phyloP scores from a whole-genome alignment of 768 basidiomycete genomes.

The Multifurca ochricompacta region DNA sequence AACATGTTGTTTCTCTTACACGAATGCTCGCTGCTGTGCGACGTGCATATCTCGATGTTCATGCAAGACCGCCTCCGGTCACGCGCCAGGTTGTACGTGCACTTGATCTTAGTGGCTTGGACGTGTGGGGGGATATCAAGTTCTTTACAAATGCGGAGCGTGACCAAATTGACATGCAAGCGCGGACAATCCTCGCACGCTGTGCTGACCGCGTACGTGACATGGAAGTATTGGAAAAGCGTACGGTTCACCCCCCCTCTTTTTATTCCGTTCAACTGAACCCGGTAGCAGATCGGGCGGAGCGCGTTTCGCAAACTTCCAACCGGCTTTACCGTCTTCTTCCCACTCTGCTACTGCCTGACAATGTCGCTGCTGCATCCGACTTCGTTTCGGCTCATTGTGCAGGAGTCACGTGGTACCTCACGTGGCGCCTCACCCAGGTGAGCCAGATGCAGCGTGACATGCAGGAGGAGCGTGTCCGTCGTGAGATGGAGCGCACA shows the following conservation, averaged over 20 bases:
- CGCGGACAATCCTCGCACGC: constrained; percentile 73
- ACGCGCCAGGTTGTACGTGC: constrained; percentile 43
- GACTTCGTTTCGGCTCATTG: constrained; percentile 84
- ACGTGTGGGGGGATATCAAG: constrained; percentile 56
- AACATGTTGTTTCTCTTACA: constrained; percentile 61
- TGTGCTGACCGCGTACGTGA: constrained; percentile 83
- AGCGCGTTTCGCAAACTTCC: constrained; percentile 53
- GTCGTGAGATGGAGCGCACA: constrained; percentile 78
- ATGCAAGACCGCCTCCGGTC: constrained; percentile 46
- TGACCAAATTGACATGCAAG: constrained; percentile 93
- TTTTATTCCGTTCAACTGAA: constrained; percentile 17
- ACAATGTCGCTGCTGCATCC: constrained; percentile 46
- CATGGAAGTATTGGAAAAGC: constrained; percentile 83
- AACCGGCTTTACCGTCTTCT: constrained; percentile 64
- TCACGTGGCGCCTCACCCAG: constrained; percentile 72
- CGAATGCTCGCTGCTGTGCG: constrained; percentile 71
- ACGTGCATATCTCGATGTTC: constrained; percentile 80
- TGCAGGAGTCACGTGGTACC: constrained; percentile 86
- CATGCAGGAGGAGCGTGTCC: constrained; percentile 91
- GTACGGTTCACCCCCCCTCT: constrained; percentile 41
- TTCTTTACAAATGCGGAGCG: constrained; percentile 84
- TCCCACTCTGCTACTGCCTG: constrained; percentile 58
- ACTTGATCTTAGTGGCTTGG: constrained; percentile 44
- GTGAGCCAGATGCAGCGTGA: constrained; percentile 74
- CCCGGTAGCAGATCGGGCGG: constrained; percentile 47